Evolutionary conservation across 2,329 filamentous ascomycete genomes (phyloP).

Genomic region (Dactylellina parvicollis): DNA sequence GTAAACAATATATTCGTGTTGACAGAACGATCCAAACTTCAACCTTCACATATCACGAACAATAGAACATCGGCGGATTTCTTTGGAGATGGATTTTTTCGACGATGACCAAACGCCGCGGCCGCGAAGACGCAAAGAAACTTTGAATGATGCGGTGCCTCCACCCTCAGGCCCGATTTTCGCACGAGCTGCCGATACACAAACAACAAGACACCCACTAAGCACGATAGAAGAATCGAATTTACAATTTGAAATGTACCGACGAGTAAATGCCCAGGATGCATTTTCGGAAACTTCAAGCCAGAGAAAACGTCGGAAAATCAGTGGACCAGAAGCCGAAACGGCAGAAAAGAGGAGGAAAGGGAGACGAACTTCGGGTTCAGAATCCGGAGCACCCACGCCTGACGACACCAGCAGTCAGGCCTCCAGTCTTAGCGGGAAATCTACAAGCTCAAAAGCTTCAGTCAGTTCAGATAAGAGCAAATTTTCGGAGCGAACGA

Average conservation of each 20-base stretch:
- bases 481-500: constrained; percentile 13
- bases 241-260: background rate
- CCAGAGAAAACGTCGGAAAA: background rate
- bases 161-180: background rate
- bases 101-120: constrained; percentile 8
- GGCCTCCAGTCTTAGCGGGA: background rate
- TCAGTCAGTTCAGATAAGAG: constrained; percentile 6
- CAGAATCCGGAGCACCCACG: background rate
- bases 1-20: too few species aligned
- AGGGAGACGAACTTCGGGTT: background rate
- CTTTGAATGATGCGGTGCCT: background rate
- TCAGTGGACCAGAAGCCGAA: background rate
- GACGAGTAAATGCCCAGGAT: background rate
- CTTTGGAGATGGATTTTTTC: background rate
- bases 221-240: background rate
- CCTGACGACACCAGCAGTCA: constrained; percentile 4
- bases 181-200: background rate
- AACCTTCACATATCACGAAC: too few species aligned
- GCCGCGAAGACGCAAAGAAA: background rate
- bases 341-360: constrained; percentile 1
- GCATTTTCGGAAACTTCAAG: constrained; percentile 3
- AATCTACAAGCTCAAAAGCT: constrained; percentile 3
- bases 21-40: too few species aligned
- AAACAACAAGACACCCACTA: background rate
- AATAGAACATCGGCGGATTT: too few species aligned